Evolutionary conservation across 345 rosid genomes (phyloP).

Genomic region (Turnera subulata): DNA sequence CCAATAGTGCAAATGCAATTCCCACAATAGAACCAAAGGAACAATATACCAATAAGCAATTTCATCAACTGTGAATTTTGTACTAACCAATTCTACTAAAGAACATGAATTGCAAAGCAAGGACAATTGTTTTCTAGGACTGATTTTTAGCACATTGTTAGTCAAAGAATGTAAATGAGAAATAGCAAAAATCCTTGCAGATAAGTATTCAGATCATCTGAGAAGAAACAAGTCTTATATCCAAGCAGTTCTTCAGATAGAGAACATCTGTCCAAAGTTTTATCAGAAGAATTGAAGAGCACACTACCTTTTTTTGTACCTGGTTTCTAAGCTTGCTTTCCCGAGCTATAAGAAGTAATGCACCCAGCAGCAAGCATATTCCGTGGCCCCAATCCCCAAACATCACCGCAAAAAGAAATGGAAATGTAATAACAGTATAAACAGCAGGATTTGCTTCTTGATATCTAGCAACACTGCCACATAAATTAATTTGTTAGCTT

Average conservation of each 20-base stretch:
- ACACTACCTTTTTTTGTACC: too few species aligned
- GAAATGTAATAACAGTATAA: constrained; percentile 80
- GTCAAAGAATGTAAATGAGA: not conserved
- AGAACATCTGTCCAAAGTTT: not conserved
- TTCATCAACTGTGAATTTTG: too few species aligned
- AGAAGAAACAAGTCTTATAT: not conserved
- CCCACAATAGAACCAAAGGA: not conserved
- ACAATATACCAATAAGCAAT: too few species aligned
- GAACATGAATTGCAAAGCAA: too few species aligned
- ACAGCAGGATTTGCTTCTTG: constrained; percentile 98
- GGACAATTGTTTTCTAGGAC: too few species aligned
- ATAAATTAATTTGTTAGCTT: constrained; percentile 25
- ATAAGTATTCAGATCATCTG: not conserved
- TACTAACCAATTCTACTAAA: too few species aligned
- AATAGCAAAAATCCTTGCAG: not conserved
- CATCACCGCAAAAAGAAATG: constrained; percentile 98
- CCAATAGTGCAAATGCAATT: not conserved
- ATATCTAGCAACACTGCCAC: constrained; percentile 91
- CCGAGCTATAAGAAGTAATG: constrained; percentile 76
- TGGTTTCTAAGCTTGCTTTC: constrained; percentile 72
- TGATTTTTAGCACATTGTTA: too few species aligned
- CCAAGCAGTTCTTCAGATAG: not conserved
- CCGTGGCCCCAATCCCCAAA: constrained; percentile 99
- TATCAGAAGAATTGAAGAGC: constrained; percentile 1
- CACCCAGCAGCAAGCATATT: constrained; percentile 88